Base-by-base conservation (phyloP, 116 monocot species). In the Posidonia oceanica region DNA sequence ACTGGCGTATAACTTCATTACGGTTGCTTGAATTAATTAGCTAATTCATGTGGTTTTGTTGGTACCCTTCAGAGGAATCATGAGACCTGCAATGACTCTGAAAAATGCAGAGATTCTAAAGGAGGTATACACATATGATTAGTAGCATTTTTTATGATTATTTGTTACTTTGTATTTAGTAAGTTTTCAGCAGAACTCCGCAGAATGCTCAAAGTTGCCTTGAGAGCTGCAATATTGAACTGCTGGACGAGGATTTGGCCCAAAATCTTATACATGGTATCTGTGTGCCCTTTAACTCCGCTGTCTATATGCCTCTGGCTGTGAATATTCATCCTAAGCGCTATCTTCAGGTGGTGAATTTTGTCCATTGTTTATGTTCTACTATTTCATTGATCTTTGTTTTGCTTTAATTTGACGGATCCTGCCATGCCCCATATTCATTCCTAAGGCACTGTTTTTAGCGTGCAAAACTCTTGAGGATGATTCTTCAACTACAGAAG, bases 251-350 rank as follows among this genome's bases (percentile, higher is more conserved):
- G 52, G 78, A 82, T 75, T 83, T 89, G 39, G 87, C 87, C 14
- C 72, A 82, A 65, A 63, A 63, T 71, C 83, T 92, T 40, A 73
- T 92, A 54, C 91, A 92, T 77, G 87, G 75, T 64, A 38, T 97
- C 22, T 51, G 42, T 58, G 71, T 82, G 73, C 83, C 89, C 16
- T 82, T 82, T 63, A 59, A 87, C 67, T 82, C 80, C 71, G 87
- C 92, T 69, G 60, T 97, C 66, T 82, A 87, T 72, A 92, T 97
- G 89, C 97, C 97, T 52, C 62, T 54, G 4, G 97, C 87, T 38
- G 36, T 92, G 78, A 97, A 80, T 67, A 87, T 97, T 54, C 81
- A 92, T 79, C 85, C 97, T 10, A 82, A 77, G 66, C 89, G 85
- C 72, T 97, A 97, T 84, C 80, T 97, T 60, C 78, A 97, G 83